These are phyloP conservation scores for Clathrus columnatus DNA, from an alignment of 768 basidiomycete genomes.

Conservation along the genomic window DNA sequence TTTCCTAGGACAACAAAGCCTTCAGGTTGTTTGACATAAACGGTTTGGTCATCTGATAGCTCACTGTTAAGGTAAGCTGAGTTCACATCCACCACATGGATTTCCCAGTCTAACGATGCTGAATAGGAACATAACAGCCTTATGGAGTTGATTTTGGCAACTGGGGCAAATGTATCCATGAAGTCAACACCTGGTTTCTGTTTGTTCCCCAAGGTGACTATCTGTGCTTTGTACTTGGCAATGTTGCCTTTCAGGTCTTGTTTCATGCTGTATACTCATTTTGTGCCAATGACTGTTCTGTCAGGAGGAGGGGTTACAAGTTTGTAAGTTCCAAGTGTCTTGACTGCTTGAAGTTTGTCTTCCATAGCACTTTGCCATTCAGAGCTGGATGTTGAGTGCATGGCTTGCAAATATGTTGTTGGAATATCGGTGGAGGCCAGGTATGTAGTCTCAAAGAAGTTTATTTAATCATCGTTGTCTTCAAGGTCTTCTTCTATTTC, in stretches of 20 bases:
- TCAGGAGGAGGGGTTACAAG: slow-evolving; percentile 18
- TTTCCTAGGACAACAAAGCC: slow-evolving; percentile 18
- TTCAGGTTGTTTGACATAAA: slow-evolving; percentile 28
- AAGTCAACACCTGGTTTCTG: slow-evolving; percentile 30
- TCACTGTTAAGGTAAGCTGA: slow-evolving; percentile 31
- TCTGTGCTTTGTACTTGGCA: slow-evolving; percentile 27
- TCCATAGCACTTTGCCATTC: slow-evolving; percentile 19
- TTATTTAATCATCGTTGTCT: no score
- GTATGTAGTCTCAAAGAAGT: no score
- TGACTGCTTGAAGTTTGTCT: slow-evolving; percentile 17
- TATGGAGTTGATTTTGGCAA: slow-evolving; percentile 20
- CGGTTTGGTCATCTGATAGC: slow-evolving; percentile 18
- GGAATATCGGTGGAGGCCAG: slow-evolving; percentile 18
- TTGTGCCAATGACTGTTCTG: slow-evolving; percentile 17
- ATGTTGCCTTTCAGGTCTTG: slow-evolving; percentile 18
- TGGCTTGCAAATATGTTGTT: slow-evolving; percentile 14
- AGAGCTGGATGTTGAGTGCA: slow-evolving; percentile 11
- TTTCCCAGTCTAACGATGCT: slow-evolving; percentile 25
- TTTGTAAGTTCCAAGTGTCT: slow-evolving; percentile 15
- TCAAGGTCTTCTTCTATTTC: no score
- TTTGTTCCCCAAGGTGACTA: slow-evolving; percentile 35
- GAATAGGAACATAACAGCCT: slow-evolving; percentile 29
- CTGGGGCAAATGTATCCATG: slow-evolving; percentile 15
- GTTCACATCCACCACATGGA: slow-evolving; percentile 33
- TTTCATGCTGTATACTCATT: slow-evolving; percentile 24